Conservation (phyloP, 306 rosid genomes). For the Vicia faba region DNA sequence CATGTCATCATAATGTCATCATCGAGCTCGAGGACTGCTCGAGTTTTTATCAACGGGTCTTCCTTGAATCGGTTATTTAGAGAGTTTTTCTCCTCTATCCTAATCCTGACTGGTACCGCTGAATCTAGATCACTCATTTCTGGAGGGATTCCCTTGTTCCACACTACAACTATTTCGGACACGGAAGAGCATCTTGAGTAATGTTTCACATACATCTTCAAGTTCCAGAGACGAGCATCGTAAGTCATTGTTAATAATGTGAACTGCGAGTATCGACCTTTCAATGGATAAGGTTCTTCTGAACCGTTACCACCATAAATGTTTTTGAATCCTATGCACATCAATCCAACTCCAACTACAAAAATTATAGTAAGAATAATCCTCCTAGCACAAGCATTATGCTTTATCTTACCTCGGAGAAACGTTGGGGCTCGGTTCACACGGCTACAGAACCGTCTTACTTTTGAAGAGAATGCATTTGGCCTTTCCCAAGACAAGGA, state of each 20-base stretch:
- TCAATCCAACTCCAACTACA: slow-evolving; percentile 63
- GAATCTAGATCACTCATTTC: slow-evolving; percentile 75
- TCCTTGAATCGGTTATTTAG: slow-evolving; percentile 79
- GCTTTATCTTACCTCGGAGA: slow-evolving; percentile 74
- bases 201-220: slow-evolving; percentile 87
- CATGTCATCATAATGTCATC: slow-evolving; percentile 99
- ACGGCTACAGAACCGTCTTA: slow-evolving; percentile 81
- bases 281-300: slow-evolving; percentile 74
- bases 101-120: slow-evolving; percentile 79
- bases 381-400: slow-evolving; percentile 75
- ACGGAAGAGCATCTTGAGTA: slow-evolving; percentile 95
- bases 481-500: slow-evolving; percentile 73
- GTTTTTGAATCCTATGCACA: slow-evolving; percentile 74
- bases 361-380: slow-evolving; percentile 66
- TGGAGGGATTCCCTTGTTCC: slow-evolving; percentile 99
- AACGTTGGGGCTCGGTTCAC: slow-evolving; percentile 69
- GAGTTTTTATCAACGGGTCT: slow-evolving; percentile 76
- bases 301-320: slow-evolving; percentile 93
- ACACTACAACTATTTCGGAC: slow-evolving; percentile 88
- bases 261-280: slow-evolving; percentile 88
- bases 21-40: slow-evolving; percentile 97
- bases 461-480: slow-evolving; percentile 55
- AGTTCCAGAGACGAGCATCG: slow-evolving; percentile 95
- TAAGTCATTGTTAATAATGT: slow-evolving; percentile 93
- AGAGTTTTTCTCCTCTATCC: slow-evolving; percentile 80